Evolutionary conservation across 192 early-diverging fungal species (phyloP).

Genomic region (Irineochytrium annulatum): DNA sequence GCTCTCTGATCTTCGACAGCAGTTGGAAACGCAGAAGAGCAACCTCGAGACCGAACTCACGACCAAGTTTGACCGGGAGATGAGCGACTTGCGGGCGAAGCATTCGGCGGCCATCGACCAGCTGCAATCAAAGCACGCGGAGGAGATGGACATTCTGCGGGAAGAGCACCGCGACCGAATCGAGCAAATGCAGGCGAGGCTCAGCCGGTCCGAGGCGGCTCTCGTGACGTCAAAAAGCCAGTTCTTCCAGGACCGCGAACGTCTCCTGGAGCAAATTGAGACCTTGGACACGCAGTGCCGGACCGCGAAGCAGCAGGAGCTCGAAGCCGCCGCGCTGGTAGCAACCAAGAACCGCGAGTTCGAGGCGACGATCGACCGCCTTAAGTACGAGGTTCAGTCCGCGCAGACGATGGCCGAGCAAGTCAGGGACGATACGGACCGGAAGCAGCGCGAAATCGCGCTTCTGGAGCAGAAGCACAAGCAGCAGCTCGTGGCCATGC

Average conservation of each 20-base stretch:
- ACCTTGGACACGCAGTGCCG: conserved; percentile 27
- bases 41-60: not conserved
- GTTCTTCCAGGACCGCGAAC: conserved; percentile 38
- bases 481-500: conserved; percentile 7
- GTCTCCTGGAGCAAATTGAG: conserved; percentile 40
- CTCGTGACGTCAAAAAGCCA: conserved; percentile 30
- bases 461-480: conserved; percentile 8
- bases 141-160: conserved; percentile 12
- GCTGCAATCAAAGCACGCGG: conserved; percentile 7
- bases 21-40: conserved; percentile 3
- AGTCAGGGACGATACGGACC: not conserved
- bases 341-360: conserved; percentile 8
- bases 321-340: not conserved
- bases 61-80: not conserved
- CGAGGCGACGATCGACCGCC: conserved; percentile 8
- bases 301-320: conserved; percentile 8
- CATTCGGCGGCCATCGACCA: conserved; percentile 8
- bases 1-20: not conserved
- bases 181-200: conserved; percentile 15
- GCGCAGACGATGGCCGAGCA: not conserved
- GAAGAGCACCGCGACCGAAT: conserved; percentile 11
- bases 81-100: not conserved
- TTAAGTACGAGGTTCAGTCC: not conserved
- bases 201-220: conserved; percentile 26
- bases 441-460: conserved; percentile 5